Evolutionary conservation across 441 rosid species (phyloP).

Genomic region (Syzygium malaccense): DNA sequence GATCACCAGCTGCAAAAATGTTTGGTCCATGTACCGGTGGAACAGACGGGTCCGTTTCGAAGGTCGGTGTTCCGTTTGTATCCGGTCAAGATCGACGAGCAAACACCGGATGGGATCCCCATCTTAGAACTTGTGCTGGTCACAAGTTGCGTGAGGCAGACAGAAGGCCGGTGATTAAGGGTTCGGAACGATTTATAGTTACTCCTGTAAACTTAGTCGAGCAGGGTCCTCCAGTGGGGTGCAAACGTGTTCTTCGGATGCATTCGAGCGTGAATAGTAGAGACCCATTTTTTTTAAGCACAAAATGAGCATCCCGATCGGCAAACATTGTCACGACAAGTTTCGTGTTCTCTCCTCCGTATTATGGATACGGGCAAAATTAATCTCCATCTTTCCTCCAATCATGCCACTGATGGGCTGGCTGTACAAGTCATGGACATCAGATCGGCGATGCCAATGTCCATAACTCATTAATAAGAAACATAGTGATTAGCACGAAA

Average conservation of each 20-base stretch:
- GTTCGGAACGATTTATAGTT: not conserved
- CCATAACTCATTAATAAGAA: not conserved
- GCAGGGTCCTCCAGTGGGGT: no score
- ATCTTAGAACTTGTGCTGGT: not conserved
- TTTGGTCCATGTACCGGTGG: not conserved
- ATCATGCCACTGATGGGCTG: no score
- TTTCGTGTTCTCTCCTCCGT: not conserved
- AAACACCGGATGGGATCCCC: not conserved
- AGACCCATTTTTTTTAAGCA: not conserved
- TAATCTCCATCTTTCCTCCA: not conserved
- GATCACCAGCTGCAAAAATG: not conserved
- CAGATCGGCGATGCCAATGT: not conserved
- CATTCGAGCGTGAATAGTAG: not conserved
- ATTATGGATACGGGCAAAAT: not conserved
- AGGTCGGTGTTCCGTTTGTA: not conserved
- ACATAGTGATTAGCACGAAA: not conserved
- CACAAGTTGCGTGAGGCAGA: not conserved
- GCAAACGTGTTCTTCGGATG: not conserved
- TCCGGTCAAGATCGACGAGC: not conserved
- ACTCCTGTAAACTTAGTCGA: not conserved
- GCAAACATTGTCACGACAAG: fast-evolving
- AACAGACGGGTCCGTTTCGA: not conserved
- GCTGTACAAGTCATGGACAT: not conserved
- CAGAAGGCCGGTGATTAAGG: not conserved
- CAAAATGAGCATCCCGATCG: not conserved